These are phyloP conservation scores for Xylariaceae sp. DNA, from an alignment of 2,329 filamentous ascomycete genomes.

Conservation along the genomic window DNA sequence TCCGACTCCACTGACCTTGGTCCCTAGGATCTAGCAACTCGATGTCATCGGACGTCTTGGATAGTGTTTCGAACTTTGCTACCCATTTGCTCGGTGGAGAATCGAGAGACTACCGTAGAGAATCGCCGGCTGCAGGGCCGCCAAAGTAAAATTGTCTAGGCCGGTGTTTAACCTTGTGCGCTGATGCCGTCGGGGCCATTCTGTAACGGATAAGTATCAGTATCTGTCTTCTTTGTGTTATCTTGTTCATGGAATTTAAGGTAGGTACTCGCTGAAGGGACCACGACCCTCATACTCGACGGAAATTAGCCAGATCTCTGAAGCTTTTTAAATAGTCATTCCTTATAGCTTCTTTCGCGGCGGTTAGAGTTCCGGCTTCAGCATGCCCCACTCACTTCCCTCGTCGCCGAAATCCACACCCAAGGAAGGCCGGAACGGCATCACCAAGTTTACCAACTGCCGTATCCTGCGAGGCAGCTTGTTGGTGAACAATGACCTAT, in stretches of 20 bases:
- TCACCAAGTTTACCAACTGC: conserved; percentile 90
- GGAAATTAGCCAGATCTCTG: conserved; percentile 26
- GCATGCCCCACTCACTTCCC: conserved; percentile 33
- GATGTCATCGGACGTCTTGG: conserved; percentile 20
- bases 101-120: neutral
- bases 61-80: conserved; percentile 14
- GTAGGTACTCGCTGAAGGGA: conserved; percentile 30
- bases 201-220: conserved; percentile 27
- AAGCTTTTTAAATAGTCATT: neutral
- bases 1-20: conserved; percentile 19
- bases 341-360: neutral
- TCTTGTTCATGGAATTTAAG: conserved; percentile 31
- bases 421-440: conserved; percentile 44
- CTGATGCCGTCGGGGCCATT: conserved; percentile 17
- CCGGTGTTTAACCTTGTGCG: neutral
- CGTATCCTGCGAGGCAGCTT: conserved; percentile 64
- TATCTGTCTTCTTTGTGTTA: conserved; percentile 19
- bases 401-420: conserved; percentile 45
- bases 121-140: conserved; percentile 1
- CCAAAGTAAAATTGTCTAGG: conserved; percentile 8
- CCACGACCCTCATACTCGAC: conserved; percentile 31
- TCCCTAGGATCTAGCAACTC: conserved; percentile 4
- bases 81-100: conserved; percentile 10
- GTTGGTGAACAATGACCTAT: conserved; percentile 75
- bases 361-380: conserved; percentile 8